Evolutionary conservation across 768 basidiomycete species (phyloP), one percentile per base, ranked within the genome.

Genomic region (Pulveroboletus ravenelii): DNA sequence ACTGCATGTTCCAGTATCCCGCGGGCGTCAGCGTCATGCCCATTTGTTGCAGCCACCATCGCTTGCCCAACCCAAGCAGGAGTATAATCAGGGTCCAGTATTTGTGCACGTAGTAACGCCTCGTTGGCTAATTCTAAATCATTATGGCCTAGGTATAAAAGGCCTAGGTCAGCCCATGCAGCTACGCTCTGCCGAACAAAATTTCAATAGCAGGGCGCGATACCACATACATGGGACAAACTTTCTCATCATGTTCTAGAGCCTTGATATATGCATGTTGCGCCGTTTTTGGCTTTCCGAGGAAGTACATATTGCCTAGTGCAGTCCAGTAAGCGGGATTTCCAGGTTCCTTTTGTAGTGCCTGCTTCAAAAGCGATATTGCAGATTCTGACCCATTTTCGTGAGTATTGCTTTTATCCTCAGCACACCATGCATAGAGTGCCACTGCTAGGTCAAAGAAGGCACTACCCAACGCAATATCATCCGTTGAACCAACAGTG

Each of bases 251-350:
- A 35, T 89, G 73, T 59, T 97, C 94, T 41, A 98, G 68, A 5
- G 93, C 87, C 51, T 81, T 87, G 62, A 97, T 83, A 60, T 91
- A 96, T 5, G 91, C 88, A 70, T 98, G 93, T 67, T 99, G 95
- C 3, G 91, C 85, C 1, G 81, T 74, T 58, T 82, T 86, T 0
- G 87, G 78, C 38, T 87, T 82, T 13, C 71, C 72, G 8, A 76
- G 59, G 60, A 92, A 88, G 51, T 84, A 74, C 14, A 86, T 74
- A 56, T 84, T 79, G 0, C 89, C 96, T 27, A 98, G 70, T 2
- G 89, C 82, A 55, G 79, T 78, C 96, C 96, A 99, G 59, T 87
- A 88, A 13, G 69, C 59, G 51, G 83, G 78, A 61, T 89, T 89
- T 25, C 73, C 72, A 6, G 88, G 81, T 59, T 92, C 86, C 41